Evolutionary conservation across 2,329 filamentous ascomycete species (phyloP), one percentile per base, ranked within the genome.

Genomic region (Mollisia scopiformis): DNA sequence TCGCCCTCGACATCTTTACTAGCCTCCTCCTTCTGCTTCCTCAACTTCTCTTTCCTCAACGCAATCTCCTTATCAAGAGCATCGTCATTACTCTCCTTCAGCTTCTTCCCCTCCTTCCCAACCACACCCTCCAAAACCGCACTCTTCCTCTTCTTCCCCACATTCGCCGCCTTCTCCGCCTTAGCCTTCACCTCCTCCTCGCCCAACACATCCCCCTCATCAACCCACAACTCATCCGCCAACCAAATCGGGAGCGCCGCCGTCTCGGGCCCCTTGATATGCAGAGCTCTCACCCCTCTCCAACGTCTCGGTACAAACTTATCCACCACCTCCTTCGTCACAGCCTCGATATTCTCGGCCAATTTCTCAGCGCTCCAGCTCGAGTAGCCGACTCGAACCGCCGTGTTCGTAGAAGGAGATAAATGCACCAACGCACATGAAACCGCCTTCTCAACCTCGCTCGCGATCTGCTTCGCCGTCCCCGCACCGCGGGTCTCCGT

Each of bases 211-310:
- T 89, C 86, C 64, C 92, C 88, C 63, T 87, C 83, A 62, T 95
- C 91, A 16, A 89, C 77, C 93, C 95, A 99, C 66, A 99, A 82
- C 82, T 97, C 93, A 68, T 93, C 89, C 4, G 94, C 91, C 73
- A 97, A 80, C 91, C 93, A 99, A 73, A 99, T 88, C n/a, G 95
- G 95, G 72, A 99, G 82, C 8, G 94, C 90, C 63, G 88, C 89
- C 4, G 94, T 97, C 72, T 91, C 88, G 28, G 92, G 89, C 2
- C 92, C 92, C 83, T 98, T 99, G 81, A 99, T 83, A 76, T 96
- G 93, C 63, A 99, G 80, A 65, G 86, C 86, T 76, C 89, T 88
- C 65, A 98, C 84, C 75, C 94, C 95, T 71, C 86, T 86, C 93
- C 93, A 97, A 71, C 93, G 89, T 75, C 94, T 88, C 19, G 93